Conservation (phyloP, 306 rosid genomes). For the Chamaecrista fasciculata region DNA sequence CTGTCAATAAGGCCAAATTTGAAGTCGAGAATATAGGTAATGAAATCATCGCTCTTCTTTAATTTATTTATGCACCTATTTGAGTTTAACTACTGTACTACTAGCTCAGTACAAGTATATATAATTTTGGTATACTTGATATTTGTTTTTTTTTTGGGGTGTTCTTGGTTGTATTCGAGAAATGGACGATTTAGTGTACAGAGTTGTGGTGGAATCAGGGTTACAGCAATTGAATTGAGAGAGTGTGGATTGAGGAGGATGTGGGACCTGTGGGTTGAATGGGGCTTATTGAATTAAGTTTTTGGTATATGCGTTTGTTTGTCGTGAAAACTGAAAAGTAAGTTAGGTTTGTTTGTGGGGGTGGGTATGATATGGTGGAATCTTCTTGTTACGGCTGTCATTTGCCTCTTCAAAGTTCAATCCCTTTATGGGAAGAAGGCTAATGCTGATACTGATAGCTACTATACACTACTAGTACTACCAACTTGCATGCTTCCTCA, state of each 20-base stretch:
- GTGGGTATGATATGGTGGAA: slow-evolving; percentile 59
- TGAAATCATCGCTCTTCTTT: background rate
- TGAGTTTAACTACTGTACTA: background rate
- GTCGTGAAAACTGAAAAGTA: slow-evolving; percentile 68
- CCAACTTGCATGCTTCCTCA: slow-evolving; percentile 24
- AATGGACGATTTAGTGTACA: slow-evolving; percentile 8
- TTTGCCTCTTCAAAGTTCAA: slow-evolving; percentile 35
- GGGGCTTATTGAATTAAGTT: slow-evolving; percentile 55
- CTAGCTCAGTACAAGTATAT: background rate
- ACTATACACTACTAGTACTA: no score
- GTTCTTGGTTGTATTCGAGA: slow-evolving; percentile 10
- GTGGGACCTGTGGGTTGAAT: slow-evolving; percentile 82
- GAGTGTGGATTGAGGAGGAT: slow-evolving; percentile 31
- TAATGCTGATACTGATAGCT: slow-evolving; percentile 37
- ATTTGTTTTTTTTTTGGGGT: background rate
- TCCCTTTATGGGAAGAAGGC: slow-evolving; percentile 20
- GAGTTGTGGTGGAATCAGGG: slow-evolving; percentile 8
- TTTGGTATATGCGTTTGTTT: slow-evolving; percentile 42
- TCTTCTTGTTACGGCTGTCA: slow-evolving; percentile 45
- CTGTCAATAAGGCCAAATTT: slow-evolving; percentile 72
- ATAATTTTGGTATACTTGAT: background rate
- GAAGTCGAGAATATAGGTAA: slow-evolving; percentile 86
- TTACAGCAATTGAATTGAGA: slow-evolving; percentile 25
- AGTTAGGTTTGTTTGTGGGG: slow-evolving; percentile 49
- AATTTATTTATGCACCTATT: background rate